phyloP scores from a whole-genome alignment of 2,329 filamentous ascomycete species.

The Pestalotiopsis fici region DNA sequence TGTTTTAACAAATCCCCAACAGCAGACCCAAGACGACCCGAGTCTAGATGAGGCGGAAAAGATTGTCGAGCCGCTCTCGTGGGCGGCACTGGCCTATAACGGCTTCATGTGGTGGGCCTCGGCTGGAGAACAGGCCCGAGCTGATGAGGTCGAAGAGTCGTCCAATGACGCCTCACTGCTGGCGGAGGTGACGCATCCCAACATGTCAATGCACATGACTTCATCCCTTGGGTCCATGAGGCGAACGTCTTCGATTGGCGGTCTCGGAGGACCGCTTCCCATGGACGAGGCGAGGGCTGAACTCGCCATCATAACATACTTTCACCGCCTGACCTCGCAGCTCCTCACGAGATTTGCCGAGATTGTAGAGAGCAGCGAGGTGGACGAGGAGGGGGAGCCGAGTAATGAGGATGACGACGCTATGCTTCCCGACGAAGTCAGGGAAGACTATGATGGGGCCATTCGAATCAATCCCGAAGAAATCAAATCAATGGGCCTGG shows the following conservation, averaged over 20 bases:
- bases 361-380: constrained; percentile 48
- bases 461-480: constrained; percentile 65
- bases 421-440: constrained; percentile 28
- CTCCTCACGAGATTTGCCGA: constrained; percentile 64
- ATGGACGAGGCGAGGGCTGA: constrained; percentile 54
- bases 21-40: constrained; percentile 34
- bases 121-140: constrained; percentile 70
- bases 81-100: constrained; percentile 76
- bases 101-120: constrained; percentile 92
- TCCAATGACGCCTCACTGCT: constrained; percentile 57
- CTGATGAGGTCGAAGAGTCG: constrained; percentile 60
- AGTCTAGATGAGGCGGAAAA: constrained; percentile 50
- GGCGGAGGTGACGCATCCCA: constrained; percentile 41
- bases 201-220: constrained; percentile 29
- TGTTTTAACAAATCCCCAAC: constrained; percentile 12
- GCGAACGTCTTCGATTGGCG: constrained; percentile 23
- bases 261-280: constrained; percentile 18
- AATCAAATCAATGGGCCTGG: constrained; percentile 72
- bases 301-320: constrained; percentile 77
- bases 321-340: constrained; percentile 72
- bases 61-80: constrained; percentile 64
- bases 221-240: constrained; percentile 48
- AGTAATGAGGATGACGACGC: constrained; percentile 25
- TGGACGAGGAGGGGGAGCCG: neutral
- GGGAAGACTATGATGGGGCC: constrained; percentile 35